Conservation (phyloP, 2,329 filamentous ascomycete species). For the Fusarium siculi region DNA sequence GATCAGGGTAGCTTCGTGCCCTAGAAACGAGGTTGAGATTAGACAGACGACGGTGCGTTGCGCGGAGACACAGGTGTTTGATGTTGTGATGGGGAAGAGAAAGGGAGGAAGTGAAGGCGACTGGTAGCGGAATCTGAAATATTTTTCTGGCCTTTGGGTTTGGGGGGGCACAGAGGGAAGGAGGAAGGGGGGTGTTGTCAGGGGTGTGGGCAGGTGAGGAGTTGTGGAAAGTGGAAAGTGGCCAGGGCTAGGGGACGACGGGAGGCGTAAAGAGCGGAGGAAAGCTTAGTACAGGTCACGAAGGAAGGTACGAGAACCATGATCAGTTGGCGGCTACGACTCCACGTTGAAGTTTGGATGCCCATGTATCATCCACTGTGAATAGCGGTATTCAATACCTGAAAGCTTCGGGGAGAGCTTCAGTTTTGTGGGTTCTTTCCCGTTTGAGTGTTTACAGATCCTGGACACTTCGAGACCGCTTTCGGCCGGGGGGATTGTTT, state of each 20-base stretch:
- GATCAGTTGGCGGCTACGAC: constrained; percentile 1
- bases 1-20: constrained; percentile 89
- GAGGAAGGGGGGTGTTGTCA: constrained; percentile 40
- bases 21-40: constrained; percentile 68
- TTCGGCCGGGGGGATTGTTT: constrained; percentile 24
- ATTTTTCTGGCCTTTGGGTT: constrained; percentile 50
- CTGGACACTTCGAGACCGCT: constrained; percentile 24
- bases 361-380: constrained; percentile 12
- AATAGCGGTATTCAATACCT: constrained; percentile 26
- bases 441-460: constrained; percentile 23
- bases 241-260: constrained; percentile 39
- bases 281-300: constrained; percentile 31
- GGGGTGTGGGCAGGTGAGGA: constrained; percentile 41
- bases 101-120: constrained; percentile 44
- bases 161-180: constrained; percentile 40
- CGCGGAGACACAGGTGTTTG: constrained; percentile 59
- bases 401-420: constrained; percentile 24
- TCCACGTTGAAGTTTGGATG: neutral
- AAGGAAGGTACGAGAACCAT: constrained; percentile 30
- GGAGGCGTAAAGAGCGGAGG: constrained; percentile 36
- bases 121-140: constrained; percentile 53
- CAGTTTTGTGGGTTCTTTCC: constrained; percentile 34
- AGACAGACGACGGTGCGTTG: constrained; percentile 60
- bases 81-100: constrained; percentile 56
- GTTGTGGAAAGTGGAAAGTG: constrained; percentile 44